Evolutionary conservation across 306 rosid genomes (phyloP).

Genomic region (Begonia fuchsioides): DNA sequence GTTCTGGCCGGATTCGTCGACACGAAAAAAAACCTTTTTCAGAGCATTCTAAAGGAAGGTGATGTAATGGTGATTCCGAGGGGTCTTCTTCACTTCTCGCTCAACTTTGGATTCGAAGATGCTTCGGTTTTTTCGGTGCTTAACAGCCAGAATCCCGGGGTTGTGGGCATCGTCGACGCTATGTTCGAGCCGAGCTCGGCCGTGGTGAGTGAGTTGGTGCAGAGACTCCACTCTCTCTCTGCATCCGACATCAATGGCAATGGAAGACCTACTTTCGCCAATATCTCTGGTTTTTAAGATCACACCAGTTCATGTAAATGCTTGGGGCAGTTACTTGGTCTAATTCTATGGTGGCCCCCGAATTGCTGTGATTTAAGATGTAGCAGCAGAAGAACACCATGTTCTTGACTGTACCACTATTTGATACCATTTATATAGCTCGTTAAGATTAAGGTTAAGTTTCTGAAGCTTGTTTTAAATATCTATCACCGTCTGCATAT

Average conservation of each 20-base stretch:
- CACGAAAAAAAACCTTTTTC: slow-evolving; percentile 37
- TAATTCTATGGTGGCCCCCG: too few relatives aligned
- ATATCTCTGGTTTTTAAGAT: too few relatives aligned
- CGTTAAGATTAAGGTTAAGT: too few relatives aligned
- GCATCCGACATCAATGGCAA: not conserved
- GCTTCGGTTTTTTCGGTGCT: slow-evolving; percentile 41
- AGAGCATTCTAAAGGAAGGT: slow-evolving; percentile 20
- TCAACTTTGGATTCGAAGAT: slow-evolving; percentile 27
- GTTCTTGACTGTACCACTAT: too few relatives aligned
- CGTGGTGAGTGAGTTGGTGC: slow-evolving; percentile 20
- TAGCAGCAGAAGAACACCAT: too few relatives aligned
- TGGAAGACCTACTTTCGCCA: too few relatives aligned
- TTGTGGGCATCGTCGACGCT: slow-evolving; percentile 13
- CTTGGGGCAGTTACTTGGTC: too few relatives aligned
- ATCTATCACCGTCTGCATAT: too few relatives aligned
- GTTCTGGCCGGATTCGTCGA: slow-evolving; percentile 44
- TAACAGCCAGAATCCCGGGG: slow-evolving; percentile 66
- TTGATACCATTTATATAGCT: too few relatives aligned
- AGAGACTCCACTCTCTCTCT: slow-evolving; percentile 21
- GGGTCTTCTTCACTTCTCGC: slow-evolving; percentile 50
- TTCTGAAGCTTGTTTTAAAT: too few relatives aligned
- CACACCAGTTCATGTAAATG: too few relatives aligned
- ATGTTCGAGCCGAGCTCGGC: slow-evolving; percentile 20
- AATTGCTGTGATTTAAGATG: too few relatives aligned
- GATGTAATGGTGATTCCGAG: slow-evolving; percentile 64